These are phyloP conservation scores for Ogataea thermomethanolica DNA, from an alignment of 805 yeast genomes.

Conservation along the genomic window DNA sequence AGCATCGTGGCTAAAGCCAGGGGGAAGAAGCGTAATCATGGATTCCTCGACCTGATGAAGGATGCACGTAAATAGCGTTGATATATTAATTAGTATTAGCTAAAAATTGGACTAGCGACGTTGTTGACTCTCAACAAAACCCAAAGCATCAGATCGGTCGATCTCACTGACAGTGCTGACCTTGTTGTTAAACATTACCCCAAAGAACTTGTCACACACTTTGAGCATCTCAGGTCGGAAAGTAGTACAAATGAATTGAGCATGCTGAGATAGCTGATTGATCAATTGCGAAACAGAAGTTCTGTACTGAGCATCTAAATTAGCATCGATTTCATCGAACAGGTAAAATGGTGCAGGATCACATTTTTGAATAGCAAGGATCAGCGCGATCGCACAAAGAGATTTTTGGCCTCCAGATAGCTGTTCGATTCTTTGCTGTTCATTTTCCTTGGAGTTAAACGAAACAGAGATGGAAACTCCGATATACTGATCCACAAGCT, in stretches of 20 bases:
- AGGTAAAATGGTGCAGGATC: slow-evolving; percentile 97
- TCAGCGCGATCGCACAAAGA: slow-evolving; percentile 90
- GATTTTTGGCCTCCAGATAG: slow-evolving; percentile 97
- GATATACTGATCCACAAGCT: slow-evolving; percentile 51
- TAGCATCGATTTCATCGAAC: slow-evolving; percentile 96
- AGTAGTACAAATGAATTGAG: slow-evolving; percentile 95
- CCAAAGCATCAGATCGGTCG: slow-evolving; percentile 65
- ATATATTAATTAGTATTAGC: slow-evolving; percentile 1
- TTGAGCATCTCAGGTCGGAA: slow-evolving; percentile 90
- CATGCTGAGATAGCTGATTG: slow-evolving; percentile 56
- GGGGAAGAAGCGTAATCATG: slow-evolving; percentile 37
- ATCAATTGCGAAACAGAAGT: slow-evolving; percentile 80
- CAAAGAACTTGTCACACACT: slow-evolving; percentile 82
- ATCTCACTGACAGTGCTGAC: slow-evolving; percentile 77
- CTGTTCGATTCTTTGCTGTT: slow-evolving; percentile 84
- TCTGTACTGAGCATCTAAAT: slow-evolving; percentile 87
- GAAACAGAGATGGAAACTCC: slow-evolving; percentile 89
- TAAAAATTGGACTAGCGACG: slow-evolving; percentile 12
- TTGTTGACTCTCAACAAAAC: slow-evolving; percentile 74
- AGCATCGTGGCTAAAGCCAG: slow-evolving; percentile 37
- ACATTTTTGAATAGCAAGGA: slow-evolving; percentile 88
- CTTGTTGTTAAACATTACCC: slow-evolving; percentile 79
- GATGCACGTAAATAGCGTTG: slow-evolving; percentile 36
- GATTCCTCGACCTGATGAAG: slow-evolving; percentile 46
- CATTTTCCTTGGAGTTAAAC: slow-evolving; percentile 80